Percentiles rank a stretch among this genome's conserved stretches.
phyloP scores from a whole-genome alignment of 495 filamentous ascomycete genomes.

The Podospora sp. region DNA sequence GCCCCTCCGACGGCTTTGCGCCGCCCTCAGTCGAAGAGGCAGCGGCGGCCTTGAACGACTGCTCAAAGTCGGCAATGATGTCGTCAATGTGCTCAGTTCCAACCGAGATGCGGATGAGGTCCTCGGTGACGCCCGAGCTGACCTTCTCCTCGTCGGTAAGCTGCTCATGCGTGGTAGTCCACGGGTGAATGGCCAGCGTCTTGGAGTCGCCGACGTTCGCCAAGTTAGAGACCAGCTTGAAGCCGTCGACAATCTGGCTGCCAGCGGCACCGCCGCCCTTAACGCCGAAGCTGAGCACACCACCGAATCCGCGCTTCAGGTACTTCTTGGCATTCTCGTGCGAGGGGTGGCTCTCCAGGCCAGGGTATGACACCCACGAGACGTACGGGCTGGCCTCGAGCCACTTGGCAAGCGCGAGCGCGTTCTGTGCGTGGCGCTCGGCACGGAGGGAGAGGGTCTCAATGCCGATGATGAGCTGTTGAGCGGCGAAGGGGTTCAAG shows the following conservation, averaged over 20 bases:
- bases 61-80: slow-evolving; percentile 94
- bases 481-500: slow-evolving; percentile 93
- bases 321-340: slow-evolving; percentile 89
- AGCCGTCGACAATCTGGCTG: slow-evolving; percentile 85
- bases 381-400: slow-evolving; percentile 81
- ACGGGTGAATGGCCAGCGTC: slow-evolving; percentile 95
- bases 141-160: slow-evolving; percentile 79
- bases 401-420: slow-evolving; percentile 80
- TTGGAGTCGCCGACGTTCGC: slow-evolving; percentile 80
- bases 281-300: slow-evolving; percentile 90
- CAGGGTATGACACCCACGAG: slow-evolving; percentile 92
- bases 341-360: slow-evolving; percentile 77
- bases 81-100: slow-evolving; percentile 98
- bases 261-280: slow-evolving; percentile 84
- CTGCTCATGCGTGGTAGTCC: slow-evolving; percentile 96
- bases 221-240: slow-evolving; percentile 93
- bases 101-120: slow-evolving; percentile 94
- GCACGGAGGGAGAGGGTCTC: slow-evolving; percentile 87
- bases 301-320: slow-evolving; percentile 82
- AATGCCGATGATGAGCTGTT: slow-evolving; percentile 86
- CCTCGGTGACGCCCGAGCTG: slow-evolving; percentile 84
- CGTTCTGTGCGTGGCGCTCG: slow-evolving; percentile 87
- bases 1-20: slow-evolving; percentile 26
- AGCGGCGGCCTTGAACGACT: slow-evolving; percentile 70
- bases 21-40: slow-evolving; percentile 36